Base-by-base conservation (phyloP, 257 asterid species). In the Rubia yunnanensis region DNA sequence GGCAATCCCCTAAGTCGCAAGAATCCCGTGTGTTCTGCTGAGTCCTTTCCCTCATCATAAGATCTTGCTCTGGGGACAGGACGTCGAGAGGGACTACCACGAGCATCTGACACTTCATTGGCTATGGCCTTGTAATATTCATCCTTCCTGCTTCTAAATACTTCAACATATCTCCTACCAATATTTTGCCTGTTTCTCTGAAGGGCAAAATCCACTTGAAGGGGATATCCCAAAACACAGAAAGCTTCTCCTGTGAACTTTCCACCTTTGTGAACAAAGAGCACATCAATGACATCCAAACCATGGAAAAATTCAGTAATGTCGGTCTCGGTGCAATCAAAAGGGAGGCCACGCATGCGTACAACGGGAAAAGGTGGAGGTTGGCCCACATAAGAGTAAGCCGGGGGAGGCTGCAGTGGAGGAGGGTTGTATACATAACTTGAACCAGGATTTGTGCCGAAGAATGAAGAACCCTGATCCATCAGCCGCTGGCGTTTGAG, bases 261-360 rank as follows among this genome's bases (percentile, higher is more conserved):
- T 23, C 95, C 88, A 50, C 85, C 84, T 61, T 84, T 85, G 69
- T 87, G 97, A 32, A 87, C 88, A 70, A 92, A 84, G 46, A 92
- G 84, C 68, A 89, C 91, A 49, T 92, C 98, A 68, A 92, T 71
- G 32, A 92, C 88, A 69, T 92, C 98, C 38, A 89, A 77, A 46
- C 88, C 91, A 59, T 72, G 89, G 64, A 92, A 89, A 85, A 92
- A 89, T n/a, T 92, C 98, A 6, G 82, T 82, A 23, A 92, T 79
- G 65, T 92, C 94, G 60, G 81, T 73, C 78, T 89, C 97, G 8
- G 94, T 71, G 68, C 98, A 92, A 67, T 89, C 94, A 66, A 84
- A 89, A 15, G 98, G 98, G n/a, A 92, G 97, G 73, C 98, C 97
- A 31, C 98, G 91, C 65, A 92, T 95, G 18, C 98, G 85, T 49